Evolutionary conservation across 2,329 filamentous ascomycete species (phyloP).

Genomic region (Venturia oleaginea): DNA sequence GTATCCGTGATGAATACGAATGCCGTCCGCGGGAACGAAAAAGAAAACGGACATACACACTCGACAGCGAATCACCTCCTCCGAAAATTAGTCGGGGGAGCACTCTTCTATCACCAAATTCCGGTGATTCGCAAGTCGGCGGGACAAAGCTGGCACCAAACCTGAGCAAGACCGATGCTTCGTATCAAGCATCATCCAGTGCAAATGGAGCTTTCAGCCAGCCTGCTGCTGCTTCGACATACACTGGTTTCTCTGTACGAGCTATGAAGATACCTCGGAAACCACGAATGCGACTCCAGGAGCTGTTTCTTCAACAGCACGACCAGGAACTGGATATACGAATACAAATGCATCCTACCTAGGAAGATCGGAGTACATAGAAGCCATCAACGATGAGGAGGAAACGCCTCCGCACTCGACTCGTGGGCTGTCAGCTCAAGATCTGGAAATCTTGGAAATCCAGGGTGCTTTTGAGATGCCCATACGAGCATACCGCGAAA

Average conservation of each 20-base stretch:
- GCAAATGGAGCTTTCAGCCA: not conserved
- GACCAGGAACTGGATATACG: slow-evolving; percentile 16
- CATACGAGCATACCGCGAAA: slow-evolving; percentile 25
- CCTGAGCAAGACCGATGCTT: not conserved
- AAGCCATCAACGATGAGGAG: slow-evolving; percentile 26
- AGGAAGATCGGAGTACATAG: slow-evolving; percentile 25
- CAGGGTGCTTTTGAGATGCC: slow-evolving; percentile 25
- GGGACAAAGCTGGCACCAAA: not conserved
- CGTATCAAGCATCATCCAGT: not conserved
- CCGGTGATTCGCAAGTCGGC: not conserved
- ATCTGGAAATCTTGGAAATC: slow-evolving; percentile 23
- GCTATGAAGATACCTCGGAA: slow-evolving; percentile 1
- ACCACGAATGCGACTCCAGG: not conserved
- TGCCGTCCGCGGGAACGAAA: slow-evolving; percentile 26
- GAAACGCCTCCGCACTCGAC: slow-evolving; percentile 23
- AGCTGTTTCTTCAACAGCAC: slow-evolving; percentile 14
- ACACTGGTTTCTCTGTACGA: not conserved
- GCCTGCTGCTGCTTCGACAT: not conserved
- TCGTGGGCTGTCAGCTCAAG: slow-evolving; percentile 22
- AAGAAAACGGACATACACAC: slow-evolving; percentile 24
- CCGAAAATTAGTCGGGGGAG: slow-evolving; percentile 13
- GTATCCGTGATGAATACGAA: slow-evolving; percentile 25
- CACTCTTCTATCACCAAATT: slow-evolving; percentile 17
- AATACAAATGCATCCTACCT: slow-evolving; percentile 23
- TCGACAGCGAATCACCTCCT: slow-evolving; percentile 24